Evolutionary conservation across 2,329 filamentous ascomycete species (phyloP), one percentile per base, ranked within the genome.

Genomic region (Fusarium metavorans): DNA sequence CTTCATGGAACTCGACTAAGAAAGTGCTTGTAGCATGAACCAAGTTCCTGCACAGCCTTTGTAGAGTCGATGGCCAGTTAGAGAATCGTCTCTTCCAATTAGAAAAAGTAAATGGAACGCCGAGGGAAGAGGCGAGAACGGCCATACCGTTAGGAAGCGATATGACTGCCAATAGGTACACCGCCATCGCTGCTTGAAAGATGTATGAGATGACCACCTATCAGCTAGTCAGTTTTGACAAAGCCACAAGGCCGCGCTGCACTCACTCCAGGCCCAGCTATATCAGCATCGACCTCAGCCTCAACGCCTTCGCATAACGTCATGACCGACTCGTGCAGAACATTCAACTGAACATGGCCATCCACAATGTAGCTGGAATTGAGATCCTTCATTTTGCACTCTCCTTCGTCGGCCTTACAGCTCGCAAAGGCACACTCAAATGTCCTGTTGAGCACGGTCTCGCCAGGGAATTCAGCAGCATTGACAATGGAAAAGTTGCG

Each of bases 1-100:
- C 62, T 64, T 73, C 70, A 7, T 73, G 71, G 6, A 73, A 32
- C n/a, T 73, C 71, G 10, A 67, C 70, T 0, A 73, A 66, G 14
- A 73, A 70, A 0, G 66, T 73, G 41, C 50, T 67, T 0, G 71
- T 73, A 1, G 66, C 71, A 2, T 66, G 23, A 2, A 66, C n/a
- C 4, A 70, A 35, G 34, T 35, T 35, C 6, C 0, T 1, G 13
- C 34, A 14, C 5, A 35, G 5, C 10, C 34, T 6, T 35, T 5
- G 32, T 34, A 34, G 6, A 34, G 5, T 13, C 32, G 30, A 6
- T 27, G 25, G 25, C 25, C 25, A 27, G 25, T 6, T 27, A 27
- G 4, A 4, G 25, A 27, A 27, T 27, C 4, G 25, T 6, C 25
- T 27, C 25, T 6, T 6, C 25, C 25, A 27, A 6, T 27, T 27